A percentile compares a stretch with the other conserved stretches of the same genome.
phyloP scores from a whole-genome alignment of 495 filamentous ascomycete species.

The Wilcoxina mikolae region DNA sequence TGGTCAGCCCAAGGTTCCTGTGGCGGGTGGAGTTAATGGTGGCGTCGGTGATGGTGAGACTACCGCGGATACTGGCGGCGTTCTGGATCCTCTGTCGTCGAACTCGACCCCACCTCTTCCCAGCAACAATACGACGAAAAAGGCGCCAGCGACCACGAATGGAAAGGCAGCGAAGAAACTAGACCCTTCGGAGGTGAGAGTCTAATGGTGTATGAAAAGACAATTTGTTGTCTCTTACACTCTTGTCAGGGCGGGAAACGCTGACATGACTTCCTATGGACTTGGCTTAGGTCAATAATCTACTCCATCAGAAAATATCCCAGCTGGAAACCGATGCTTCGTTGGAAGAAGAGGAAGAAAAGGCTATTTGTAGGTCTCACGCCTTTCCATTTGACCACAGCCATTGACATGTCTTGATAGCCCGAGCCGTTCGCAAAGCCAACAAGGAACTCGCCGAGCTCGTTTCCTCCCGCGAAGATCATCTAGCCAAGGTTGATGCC shows the following conservation, averaged over 20 bases:
- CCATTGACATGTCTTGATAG: slow-evolving; percentile 30
- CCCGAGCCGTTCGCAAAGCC: slow-evolving; percentile 79
- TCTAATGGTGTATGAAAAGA: slow-evolving; percentile 25
- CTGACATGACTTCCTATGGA: neutral
- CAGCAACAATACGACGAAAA: slow-evolving; percentile 15
- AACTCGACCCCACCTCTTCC: slow-evolving; percentile 14
- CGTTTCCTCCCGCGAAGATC: slow-evolving; percentile 27
- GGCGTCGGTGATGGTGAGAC: slow-evolving; percentile 8
- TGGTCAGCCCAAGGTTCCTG: slow-evolving; percentile 6
- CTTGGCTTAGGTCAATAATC: slow-evolving; percentile 53
- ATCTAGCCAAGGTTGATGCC: slow-evolving; percentile 53
- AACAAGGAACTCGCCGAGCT: slow-evolving; percentile 50
- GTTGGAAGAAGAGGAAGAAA: slow-evolving; percentile 87
- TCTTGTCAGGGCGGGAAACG: neutral
- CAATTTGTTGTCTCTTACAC: slow-evolving; percentile 12
- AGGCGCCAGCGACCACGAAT: slow-evolving; percentile 16
- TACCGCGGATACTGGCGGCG: neutral
- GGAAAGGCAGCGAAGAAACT: slow-evolving; percentile 29
- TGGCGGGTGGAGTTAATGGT: neutral
- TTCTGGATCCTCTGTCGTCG: slow-evolving; percentile 25
- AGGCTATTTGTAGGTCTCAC: slow-evolving; percentile 69
- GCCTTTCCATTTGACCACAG: neutral
- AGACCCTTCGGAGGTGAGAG: slow-evolving; percentile 29
- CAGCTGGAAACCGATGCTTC: slow-evolving; percentile 87
- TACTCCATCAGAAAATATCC: slow-evolving; percentile 82